Evolutionary conservation across 306 rosid species (phyloP).

Genomic region (apple (Malus domestica)): DNA sequence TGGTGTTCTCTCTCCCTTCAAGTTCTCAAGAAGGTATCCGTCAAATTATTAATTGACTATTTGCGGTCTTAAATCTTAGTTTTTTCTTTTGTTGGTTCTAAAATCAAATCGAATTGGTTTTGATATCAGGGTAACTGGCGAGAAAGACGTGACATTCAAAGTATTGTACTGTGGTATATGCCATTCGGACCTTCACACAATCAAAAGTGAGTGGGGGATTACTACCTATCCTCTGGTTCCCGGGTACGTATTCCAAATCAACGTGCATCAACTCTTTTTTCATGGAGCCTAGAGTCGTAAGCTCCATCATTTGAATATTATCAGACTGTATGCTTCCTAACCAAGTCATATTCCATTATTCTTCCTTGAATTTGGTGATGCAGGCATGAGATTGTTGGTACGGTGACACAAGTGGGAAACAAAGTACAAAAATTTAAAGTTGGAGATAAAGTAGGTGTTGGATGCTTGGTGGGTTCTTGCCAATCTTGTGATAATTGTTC

Average conservation of each 20-base stretch:
- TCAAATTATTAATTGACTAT: background rate
- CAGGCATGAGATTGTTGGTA: slow-evolving; percentile 15
- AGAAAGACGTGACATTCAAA: slow-evolving; percentile 11
- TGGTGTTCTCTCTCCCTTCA: slow-evolving; percentile 8
- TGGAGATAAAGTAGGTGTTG: slow-evolving; percentile 12
- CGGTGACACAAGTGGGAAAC: background rate
- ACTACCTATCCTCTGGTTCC: slow-evolving; percentile 6
- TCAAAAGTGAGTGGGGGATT: slow-evolving; percentile 12
- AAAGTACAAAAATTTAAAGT: background rate
- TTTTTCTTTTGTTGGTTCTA: no score
- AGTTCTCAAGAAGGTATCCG: slow-evolving; percentile 7
- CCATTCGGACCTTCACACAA: slow-evolving; percentile 17
- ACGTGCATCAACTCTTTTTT: no score
- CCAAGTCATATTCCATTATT: no score
- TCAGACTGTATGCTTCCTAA: no score
- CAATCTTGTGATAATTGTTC: background rate
- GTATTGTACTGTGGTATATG: slow-evolving; percentile 22
- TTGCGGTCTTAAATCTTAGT: no score
- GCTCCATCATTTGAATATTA: no score
- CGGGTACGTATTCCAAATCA: background rate
- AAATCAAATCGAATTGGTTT: background rate
- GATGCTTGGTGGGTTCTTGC: slow-evolving; percentile 3
- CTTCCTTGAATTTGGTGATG: background rate
- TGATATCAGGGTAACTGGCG: slow-evolving; percentile 20
- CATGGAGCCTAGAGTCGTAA: no score